phyloP scores from a whole-genome alignment of 208 protist genomes.

The Trypanosoma avium region DNA sequence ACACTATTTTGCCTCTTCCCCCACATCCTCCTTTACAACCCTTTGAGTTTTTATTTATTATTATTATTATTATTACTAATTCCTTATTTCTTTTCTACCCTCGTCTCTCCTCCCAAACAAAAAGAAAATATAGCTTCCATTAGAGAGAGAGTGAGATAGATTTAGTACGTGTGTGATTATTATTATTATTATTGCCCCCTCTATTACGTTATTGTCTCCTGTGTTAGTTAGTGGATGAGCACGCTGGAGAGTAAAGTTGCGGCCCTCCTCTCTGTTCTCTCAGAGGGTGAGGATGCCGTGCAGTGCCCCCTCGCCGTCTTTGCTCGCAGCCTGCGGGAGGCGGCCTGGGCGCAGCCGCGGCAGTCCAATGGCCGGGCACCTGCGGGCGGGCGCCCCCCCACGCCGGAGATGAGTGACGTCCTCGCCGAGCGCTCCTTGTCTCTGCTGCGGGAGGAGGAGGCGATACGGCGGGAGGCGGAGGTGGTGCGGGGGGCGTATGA shows the following conservation, averaged over 20 bases:
- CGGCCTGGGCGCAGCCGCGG: constrained; percentile 16
- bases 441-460: constrained; percentile 72
- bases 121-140: no score
- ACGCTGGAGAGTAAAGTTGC: constrained; percentile 51
- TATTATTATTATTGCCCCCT: no score
- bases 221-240: no score
- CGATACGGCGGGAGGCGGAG: constrained; percentile 45
- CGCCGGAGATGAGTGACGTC: constrained; percentile 40
- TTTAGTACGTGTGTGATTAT: not conserved
- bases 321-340: constrained; percentile 43
- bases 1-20: no score
- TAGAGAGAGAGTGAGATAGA: no score
- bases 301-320: constrained; percentile 66
- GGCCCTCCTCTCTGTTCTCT: constrained; percentile 58
- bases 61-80: not conserved
- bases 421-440: constrained; percentile 57
- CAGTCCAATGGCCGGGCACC: constrained; percentile 6
- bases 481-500: constrained; percentile 63
- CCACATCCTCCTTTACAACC: no score
- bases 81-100: not conserved
- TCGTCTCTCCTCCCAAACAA: not conserved
- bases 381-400: not conserved
- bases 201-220: no score
- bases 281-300: constrained; percentile 38
- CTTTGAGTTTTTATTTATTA: no score